A percentile compares a stretch with the other conserved stretches of the same genome.
Evolutionary conservation across 1,139 yeast species (phyloP).

Genomic region (Geotrichum australiense): DNA sequence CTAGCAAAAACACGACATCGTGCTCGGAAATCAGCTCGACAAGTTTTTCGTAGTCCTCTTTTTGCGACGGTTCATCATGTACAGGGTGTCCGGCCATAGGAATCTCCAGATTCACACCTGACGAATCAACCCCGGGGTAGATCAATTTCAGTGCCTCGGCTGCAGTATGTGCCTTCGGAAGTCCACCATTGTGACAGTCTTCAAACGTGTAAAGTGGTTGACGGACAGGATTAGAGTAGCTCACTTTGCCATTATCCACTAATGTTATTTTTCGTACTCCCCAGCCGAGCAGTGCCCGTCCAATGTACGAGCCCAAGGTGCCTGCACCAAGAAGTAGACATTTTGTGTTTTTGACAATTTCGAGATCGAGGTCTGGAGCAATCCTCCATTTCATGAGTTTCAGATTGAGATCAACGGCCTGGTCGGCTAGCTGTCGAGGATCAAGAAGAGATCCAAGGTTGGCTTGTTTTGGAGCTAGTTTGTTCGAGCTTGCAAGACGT

Average conservation of each 20-base stretch:
- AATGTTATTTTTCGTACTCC: slow-evolving; percentile 80
- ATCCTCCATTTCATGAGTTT: slow-evolving; percentile 96
- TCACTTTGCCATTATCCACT: slow-evolving; percentile 82
- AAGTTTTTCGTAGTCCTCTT: slow-evolving; percentile 46
- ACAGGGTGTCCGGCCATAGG: slow-evolving; percentile 96
- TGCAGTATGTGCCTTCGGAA: slow-evolving; percentile 67
- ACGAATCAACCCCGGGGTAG: slow-evolving; percentile 66
- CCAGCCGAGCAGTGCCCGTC: slow-evolving; percentile 86
- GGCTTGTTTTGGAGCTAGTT: slow-evolving; percentile 72
- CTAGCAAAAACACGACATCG: slow-evolving; percentile 70
- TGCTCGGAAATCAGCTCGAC: slow-evolving; percentile 52
- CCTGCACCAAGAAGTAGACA: slow-evolving; percentile 91
- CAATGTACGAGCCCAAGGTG: slow-evolving; percentile 86
- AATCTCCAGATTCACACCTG: slow-evolving; percentile 61
- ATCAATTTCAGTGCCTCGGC: slow-evolving; percentile 63
- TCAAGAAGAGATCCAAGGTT: slow-evolving; percentile 75
- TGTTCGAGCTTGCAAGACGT: slow-evolving; percentile 54
- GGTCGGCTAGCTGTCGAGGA: slow-evolving; percentile 76
- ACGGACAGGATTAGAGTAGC: slow-evolving; percentile 91
- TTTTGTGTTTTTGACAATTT: slow-evolving; percentile 49
- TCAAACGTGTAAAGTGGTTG: slow-evolving; percentile 77
- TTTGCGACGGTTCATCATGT: slow-evolving; percentile 46
- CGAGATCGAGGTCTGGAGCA: slow-evolving; percentile 73
- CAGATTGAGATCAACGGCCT: slow-evolving; percentile 83
- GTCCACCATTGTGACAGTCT: slow-evolving; percentile 71